Evolutionary conservation across 352 stramenopile species (phyloP), one percentile per base, ranked within the genome.

Genomic region (Phytopythium chamaehyphon): DNA sequence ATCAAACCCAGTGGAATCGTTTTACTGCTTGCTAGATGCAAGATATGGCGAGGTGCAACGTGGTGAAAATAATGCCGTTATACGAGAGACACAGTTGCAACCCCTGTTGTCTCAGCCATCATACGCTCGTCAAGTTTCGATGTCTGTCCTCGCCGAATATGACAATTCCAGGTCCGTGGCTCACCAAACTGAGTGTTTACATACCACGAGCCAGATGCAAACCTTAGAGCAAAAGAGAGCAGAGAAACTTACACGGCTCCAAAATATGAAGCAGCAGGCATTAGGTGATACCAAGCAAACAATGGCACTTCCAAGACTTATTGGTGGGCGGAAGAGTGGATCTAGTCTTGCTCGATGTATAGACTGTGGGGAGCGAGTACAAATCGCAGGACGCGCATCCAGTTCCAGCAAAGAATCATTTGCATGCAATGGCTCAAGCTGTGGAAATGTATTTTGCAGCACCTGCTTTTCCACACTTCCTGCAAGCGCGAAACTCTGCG

Each of bases 291-390:
- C 54, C 3, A 57, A 71, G 35, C 84, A 83, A 52, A 75, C 63
- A 1, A 54, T 71, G 5, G 59, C 57, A 0, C 49, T 93, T 3
- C 83, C 83, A 7, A 58, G 83, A 5, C 53, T 93, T 14, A 88
- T 93, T 68, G 83, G 83, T n/a, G 83, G 83, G 0, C 59, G 68
- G 0, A 88, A 86, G 49, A 88, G 77, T 35, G 77, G 82, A 0
- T 87, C 77, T 2, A 71, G 58, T 38, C 66, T 66, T 21, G 52
- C 74, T 8, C 70, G 76, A 15, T 93, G 82, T 40, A 62, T 71
- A 10, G 82, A 93, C 50, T 93, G 79, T 59, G 56, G 60, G 18
- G 10, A 18, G 5, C 60, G 67, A 15, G 62, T 88, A 1, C 40
- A 72, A 3, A 39, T 86, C 31, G 12, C 45, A n/a, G 69, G 73